Base-by-base conservation (phyloP, 2,329 filamentous ascomycete genomes). In the Alternaria dauci region DNA sequence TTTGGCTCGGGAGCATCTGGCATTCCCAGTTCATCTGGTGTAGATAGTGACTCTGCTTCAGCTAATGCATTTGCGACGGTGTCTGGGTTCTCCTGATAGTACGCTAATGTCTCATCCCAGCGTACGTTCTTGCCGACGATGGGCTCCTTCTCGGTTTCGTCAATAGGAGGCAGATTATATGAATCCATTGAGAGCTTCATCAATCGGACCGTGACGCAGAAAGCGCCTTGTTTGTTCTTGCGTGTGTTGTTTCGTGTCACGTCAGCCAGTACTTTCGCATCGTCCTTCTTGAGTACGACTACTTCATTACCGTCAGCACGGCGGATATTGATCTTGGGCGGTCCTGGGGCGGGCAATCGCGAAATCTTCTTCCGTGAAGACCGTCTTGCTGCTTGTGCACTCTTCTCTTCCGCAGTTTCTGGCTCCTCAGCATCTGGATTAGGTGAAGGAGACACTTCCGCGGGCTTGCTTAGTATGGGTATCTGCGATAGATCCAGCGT, bases 241-340 rank as follows among this genome's bases (percentile, higher is more conserved):
- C 80, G 76, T 8, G 83, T 85, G 65, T 85, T 85, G 51, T 72
- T 74, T 34, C 79, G 77, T 1, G 83, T 85, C 16, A 79, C 55
- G 11, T 79, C 69, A 11, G 81, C 77, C 8, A 84, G 70, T 57
- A 83, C 80, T 60, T 85, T 83, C 16, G 82, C 81, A 58, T 85
- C 82, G 6, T 79, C 80, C 63, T 80, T 80, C 71, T 82, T 83
- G 32, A 84, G 74, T 9, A 81, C 71, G 8, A 84, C 77, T 5
- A 78, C 79, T 57, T 81, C 80, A 9, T 73, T 73, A 14, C 77
- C 78, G 55, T 79, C 77, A 2, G 76, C 73, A 11, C 81, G 78
- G 23, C 82, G 79, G 25, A 84, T 79, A 1, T 80, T 75, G 26
- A 84, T 83, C 50, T 79, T 81, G 5, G 80, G 79, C 5, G 63